A percentile compares a stretch with the other conserved stretches of the same genome.
These are phyloP conservation scores for Talaromyces rugulosus DNA, from an alignment of 2,329 filamentous ascomycete genomes.

Conservation along the genomic window DNA sequence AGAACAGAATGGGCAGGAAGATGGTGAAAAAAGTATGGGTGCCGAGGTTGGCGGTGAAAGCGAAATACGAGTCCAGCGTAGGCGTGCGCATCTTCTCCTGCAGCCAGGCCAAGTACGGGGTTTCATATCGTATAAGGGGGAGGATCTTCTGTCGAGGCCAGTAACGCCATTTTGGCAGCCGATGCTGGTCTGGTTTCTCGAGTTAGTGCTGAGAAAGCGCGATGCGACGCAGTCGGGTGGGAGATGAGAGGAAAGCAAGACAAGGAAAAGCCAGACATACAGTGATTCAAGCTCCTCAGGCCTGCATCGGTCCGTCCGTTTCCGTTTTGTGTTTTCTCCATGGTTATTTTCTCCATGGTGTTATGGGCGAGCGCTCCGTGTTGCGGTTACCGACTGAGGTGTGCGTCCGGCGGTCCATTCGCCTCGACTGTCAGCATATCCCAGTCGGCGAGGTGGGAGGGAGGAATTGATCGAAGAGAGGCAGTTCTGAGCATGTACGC, in stretches of 20 bases:
- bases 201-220: neutral
- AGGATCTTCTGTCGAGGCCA: constrained; percentile 73
- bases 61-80: constrained; percentile 91
- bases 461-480: neutral
- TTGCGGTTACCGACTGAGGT: constrained; percentile 2
- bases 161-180: constrained; percentile 86
- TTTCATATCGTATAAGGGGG: constrained; percentile 89
- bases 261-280: constrained; percentile 33
- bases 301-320: constrained; percentile 40
- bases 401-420: constrained; percentile 10
- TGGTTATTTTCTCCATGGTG: constrained; percentile 34
- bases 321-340: neutral
- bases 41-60: constrained; percentile 89
- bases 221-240: neutral
- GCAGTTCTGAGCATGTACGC: neutral
- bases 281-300: constrained; percentile 74
- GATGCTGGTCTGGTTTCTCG: constrained; percentile 64
- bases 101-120: constrained; percentile 82
- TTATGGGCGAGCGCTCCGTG: constrained; percentile 8
- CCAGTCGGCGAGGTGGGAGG: neutral
- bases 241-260: neutral
- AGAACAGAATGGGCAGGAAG: constrained; percentile 88
- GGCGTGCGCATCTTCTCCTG: constrained; percentile 78
- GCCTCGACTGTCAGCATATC: constrained; percentile 7
- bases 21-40: constrained; percentile 99